phyloP scores from a whole-genome alignment of 2,329 filamentous ascomycete species.

The Cadophora gregata region DNA sequence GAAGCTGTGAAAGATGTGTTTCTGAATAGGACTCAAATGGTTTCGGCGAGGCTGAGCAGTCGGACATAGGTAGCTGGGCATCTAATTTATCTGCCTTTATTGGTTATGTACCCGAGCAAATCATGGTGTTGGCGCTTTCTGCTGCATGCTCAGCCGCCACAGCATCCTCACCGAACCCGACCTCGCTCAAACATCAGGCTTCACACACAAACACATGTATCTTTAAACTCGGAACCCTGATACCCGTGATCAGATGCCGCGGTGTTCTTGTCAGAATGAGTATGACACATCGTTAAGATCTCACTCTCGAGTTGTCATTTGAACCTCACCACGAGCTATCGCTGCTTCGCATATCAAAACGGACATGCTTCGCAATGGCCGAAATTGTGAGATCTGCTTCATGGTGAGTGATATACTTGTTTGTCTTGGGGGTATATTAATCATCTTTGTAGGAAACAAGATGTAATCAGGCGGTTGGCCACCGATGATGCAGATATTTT shows the following conservation, averaged over 20 bases:
- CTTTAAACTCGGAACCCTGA: neutral
- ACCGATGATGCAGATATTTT: neutral
- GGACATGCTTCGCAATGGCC: neutral
- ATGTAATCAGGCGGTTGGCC: neutral
- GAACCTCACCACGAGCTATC: too few relatives aligned
- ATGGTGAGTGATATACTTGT: too few relatives aligned
- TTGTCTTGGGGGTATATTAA: too few relatives aligned
- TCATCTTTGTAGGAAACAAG: neutral
- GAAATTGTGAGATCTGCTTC: too few relatives aligned
- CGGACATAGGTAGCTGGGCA: neutral
- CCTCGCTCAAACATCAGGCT: neutral
- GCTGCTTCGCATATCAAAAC: neutral
- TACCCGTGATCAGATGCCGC: too few relatives aligned
- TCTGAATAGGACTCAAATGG: neutral
- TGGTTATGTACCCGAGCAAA: neutral
- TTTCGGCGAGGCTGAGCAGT: neutral
- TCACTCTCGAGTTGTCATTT: too few relatives aligned
- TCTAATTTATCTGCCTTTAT: neutral
- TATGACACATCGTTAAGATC: too few relatives aligned
- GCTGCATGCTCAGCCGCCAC: neutral
- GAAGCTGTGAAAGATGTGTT: too few relatives aligned
- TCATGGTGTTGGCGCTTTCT: neutral
- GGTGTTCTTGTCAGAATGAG: too few relatives aligned
- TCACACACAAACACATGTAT: neutral
- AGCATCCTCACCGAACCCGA: neutral